phyloP scores from a whole-genome alignment of 352 stramenopile species.

The Globisporangium mamillatum region DNA sequence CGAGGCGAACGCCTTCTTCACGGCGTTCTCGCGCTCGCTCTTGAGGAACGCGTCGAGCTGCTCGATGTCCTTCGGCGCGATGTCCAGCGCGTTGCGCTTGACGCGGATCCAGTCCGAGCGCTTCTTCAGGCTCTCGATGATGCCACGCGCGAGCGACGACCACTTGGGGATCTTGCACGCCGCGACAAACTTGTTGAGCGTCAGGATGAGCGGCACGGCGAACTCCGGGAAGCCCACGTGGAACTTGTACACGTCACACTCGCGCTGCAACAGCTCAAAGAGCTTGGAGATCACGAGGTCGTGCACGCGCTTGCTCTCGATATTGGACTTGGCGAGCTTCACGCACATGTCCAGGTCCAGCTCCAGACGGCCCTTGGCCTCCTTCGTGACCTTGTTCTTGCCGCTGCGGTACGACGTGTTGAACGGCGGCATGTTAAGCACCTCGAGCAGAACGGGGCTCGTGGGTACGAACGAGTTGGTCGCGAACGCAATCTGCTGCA shows the following conservation, averaged over 20 bases:
- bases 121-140: constrained; percentile 70
- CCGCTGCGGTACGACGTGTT: constrained; percentile 74
- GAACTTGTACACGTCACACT: constrained; percentile 95
- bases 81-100: constrained; percentile 89
- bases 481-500: constrained; percentile 95
- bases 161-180: constrained; percentile 74
- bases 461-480: constrained; percentile 96
- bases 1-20: constrained; percentile 84
- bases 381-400: constrained; percentile 38
- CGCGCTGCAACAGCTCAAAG: constrained; percentile 93
- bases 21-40: constrained; percentile 70
- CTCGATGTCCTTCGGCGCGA: constrained; percentile 82
- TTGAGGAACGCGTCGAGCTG: constrained; percentile 87
- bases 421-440: constrained; percentile 91
- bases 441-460: constrained; percentile 90
- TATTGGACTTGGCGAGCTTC: constrained; percentile 90
- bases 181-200: constrained; percentile 89
- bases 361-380: constrained; percentile 40
- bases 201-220: constrained; percentile 82
- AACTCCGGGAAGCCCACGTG: constrained; percentile 96
- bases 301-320: constrained; percentile 85
- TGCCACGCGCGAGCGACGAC: constrained; percentile 63
- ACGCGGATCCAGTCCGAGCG: constrained; percentile 80
- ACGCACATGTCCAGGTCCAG: constrained; percentile 83
- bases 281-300: constrained; percentile 90